Conservation (phyloP, 176 grass and related monocot species). For the Ampelocalamus luodianensis region DNA sequence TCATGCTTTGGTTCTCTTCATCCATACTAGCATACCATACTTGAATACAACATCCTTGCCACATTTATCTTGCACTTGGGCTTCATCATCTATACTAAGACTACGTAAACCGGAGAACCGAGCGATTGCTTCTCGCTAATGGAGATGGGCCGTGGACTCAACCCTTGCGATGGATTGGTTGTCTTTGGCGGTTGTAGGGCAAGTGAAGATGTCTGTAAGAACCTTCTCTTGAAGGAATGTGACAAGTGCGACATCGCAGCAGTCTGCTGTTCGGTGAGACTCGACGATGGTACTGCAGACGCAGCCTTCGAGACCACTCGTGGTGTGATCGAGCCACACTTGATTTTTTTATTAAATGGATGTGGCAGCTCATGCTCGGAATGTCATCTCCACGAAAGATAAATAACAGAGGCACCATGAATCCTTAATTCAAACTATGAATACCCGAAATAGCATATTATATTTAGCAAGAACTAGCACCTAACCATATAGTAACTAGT, state of each 20-base stretch:
- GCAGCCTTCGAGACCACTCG: conserved; percentile 13
- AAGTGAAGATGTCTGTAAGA: conserved; percentile 51
- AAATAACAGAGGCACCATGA: conserved; percentile 9
- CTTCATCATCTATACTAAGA: neutral
- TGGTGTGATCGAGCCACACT: conserved; percentile 18
- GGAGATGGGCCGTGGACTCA: conserved; percentile 27
- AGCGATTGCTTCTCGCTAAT: conserved; percentile 25
- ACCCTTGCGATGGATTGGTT: neutral
- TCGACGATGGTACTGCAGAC: neutral
- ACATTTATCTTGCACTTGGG: conserved; percentile 7
- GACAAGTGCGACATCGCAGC: conserved; percentile 63
- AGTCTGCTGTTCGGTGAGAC: conserved; percentile 30
- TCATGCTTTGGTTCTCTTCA: conserved; percentile 39
- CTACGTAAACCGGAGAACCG: conserved; percentile 18
- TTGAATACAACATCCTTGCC: conserved; percentile 26
- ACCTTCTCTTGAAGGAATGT: conserved; percentile 64
- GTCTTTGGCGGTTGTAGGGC: neutral
- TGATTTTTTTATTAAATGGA: conserved; percentile 59
- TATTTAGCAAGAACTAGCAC: neutral
- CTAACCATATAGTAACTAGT: neutral
- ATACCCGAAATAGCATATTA: neutral
- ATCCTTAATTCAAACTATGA: neutral
- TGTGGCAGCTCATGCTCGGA: conserved; percentile 75
- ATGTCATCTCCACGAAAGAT: conserved; percentile 71
- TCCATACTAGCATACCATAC: conserved; percentile 23